These are phyloP conservation scores for Dendrostoma leiphaemia DNA, from an alignment of 2,329 filamentous ascomycete genomes.

Conservation along the genomic window DNA sequence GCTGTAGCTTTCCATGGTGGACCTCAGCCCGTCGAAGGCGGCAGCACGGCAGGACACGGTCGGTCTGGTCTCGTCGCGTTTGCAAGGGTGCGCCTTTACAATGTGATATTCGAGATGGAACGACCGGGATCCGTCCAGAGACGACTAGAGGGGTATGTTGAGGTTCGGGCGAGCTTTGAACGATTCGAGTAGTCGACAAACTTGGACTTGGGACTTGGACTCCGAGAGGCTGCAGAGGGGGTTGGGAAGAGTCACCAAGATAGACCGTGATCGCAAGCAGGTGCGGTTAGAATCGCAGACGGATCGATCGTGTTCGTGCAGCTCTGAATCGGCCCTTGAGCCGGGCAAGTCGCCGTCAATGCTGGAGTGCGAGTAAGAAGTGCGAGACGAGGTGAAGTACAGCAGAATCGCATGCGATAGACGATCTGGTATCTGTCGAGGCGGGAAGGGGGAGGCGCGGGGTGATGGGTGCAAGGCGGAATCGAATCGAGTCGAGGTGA, in stretches of 20 bases:
- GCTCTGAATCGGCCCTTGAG: neutral
- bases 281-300: neutral
- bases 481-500: no score
- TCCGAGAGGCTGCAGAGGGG: neutral
- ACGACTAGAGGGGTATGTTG: no score
- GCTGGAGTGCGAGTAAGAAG: neutral
- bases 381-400: neutral
- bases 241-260: no score
- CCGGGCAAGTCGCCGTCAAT: neutral
- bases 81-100: neutral
- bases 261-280: neutral
- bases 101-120: no score
- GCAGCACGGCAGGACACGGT: slow-evolving; percentile 21
- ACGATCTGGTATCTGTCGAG: no score
- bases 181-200: neutral
- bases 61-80: neutral
- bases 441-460: no score
- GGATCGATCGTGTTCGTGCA: neutral
- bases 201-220: neutral
- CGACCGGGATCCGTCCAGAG: no score
- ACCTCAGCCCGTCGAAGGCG: slow-evolving; percentile 15
- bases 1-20: slow-evolving; percentile 18
- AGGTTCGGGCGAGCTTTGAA: neutral
- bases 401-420: no score
- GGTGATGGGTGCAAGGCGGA: no score